Evolutionary conservation across 2,329 filamentous ascomycete genomes (phyloP).

Genomic region (Cladophialophora exuberans): DNA sequence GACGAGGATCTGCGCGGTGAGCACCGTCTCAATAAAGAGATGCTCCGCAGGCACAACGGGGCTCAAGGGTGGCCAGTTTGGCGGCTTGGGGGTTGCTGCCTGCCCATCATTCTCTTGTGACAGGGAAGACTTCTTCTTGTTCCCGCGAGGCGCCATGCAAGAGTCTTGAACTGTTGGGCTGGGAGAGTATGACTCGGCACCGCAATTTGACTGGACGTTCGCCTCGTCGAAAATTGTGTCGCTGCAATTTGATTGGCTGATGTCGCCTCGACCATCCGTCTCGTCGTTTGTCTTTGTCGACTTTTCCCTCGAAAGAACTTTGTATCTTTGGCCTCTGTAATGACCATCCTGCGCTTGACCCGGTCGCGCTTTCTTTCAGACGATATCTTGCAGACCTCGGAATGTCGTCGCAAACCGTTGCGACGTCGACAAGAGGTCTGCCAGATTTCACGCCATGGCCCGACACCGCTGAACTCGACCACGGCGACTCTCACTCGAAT

Average conservation of each 20-base stretch:
- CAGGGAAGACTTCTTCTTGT: conserved; percentile 14
- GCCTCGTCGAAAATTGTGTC: neutral
- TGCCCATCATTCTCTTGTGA: neutral
- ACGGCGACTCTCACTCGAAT: too few relatives aligned
- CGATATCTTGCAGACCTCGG: conserved; percentile 31
- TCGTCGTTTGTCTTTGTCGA: conserved; percentile 9
- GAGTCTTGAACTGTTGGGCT: neutral
- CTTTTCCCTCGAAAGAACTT: conserved; percentile 16
- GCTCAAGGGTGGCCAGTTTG: conserved; percentile 72
- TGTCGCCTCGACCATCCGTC: conserved; percentile 6
- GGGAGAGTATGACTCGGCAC: neutral
- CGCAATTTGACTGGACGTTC: neutral
- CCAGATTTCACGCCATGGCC: conserved; percentile 30
- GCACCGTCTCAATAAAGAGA: conserved; percentile 61
- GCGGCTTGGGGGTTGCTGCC: conserved; percentile 37
- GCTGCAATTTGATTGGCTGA: conserved; percentile 20
- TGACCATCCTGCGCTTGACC: neutral
- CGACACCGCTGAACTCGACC: too few relatives aligned
- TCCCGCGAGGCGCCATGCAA: conserved; percentile 24
- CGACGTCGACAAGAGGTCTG: conserved; percentile 34
- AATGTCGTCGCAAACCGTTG: conserved; percentile 34
- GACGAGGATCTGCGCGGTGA: conserved; percentile 71
- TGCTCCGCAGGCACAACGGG: conserved; percentile 69
- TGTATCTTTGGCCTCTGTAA: too few relatives aligned
- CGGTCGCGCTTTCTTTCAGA: conserved; percentile 10